Evolutionary conservation across 148 eudicot genomes (phyloP).

Genomic region (Camellia granthamiana): DNA sequence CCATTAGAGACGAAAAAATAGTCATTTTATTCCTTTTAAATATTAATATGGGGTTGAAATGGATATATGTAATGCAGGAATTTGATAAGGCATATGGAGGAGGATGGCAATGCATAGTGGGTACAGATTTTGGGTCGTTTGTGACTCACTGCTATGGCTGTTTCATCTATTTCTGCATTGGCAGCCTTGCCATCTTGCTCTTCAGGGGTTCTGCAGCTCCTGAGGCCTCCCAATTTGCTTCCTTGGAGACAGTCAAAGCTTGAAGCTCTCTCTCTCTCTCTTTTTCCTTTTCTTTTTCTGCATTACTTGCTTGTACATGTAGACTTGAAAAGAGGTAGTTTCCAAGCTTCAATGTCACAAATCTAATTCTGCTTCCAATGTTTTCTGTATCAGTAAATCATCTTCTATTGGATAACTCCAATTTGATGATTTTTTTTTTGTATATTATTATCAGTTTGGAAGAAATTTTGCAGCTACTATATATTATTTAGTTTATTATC

Average conservation of each 20-base stretch:
- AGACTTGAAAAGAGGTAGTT: background rate
- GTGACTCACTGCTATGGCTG: conserved; percentile 84
- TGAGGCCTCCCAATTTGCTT: conserved; percentile 28
- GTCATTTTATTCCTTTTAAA: no score
- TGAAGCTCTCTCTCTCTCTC: background rate
- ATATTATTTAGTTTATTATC: no score
- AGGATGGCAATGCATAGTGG: conserved; percentile 96
- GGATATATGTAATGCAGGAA: conserved; percentile 29
- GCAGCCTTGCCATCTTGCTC: conserved; percentile 66
- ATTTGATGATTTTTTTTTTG: no score
- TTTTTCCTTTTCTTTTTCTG: background rate
- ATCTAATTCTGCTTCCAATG: background rate
- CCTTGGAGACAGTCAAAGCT: conserved; percentile 17
- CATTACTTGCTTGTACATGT: background rate
- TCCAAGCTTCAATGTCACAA: background rate
- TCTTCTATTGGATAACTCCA: no score
- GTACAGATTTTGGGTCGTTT: conserved; percentile 82
- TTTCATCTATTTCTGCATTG: conserved; percentile 63
- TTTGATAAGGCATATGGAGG: conserved; percentile 58
- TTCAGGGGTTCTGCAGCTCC: conserved; percentile 58
- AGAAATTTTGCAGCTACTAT: no score
- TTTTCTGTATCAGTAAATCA: no score
- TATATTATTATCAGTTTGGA: no score
- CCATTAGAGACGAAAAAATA: no score
- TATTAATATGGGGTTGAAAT: background rate